phyloP scores from a whole-genome alignment of 768 basidiomycete species.

The Lanmaoa rubissima region DNA sequence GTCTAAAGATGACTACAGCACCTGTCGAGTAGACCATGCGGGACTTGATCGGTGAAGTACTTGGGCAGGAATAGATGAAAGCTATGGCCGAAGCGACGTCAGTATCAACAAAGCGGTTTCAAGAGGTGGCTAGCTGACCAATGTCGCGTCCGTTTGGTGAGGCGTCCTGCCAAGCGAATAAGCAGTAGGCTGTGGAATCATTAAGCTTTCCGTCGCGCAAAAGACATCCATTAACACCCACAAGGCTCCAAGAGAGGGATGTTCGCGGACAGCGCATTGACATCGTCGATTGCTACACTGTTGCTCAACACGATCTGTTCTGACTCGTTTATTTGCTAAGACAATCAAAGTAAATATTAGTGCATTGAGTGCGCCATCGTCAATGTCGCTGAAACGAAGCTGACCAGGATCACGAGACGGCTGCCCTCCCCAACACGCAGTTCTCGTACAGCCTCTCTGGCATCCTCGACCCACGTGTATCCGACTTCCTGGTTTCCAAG shows the following conservation, averaged over 20 bases:
- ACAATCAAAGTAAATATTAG: neutral
- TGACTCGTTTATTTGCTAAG: conserved; percentile 63
- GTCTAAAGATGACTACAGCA: conserved; percentile 51
- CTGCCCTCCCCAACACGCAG: conserved; percentile 49
- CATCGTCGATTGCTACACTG: conserved; percentile 38
- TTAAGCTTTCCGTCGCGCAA: neutral
- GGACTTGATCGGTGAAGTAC: conserved; percentile 73
- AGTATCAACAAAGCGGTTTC: neutral
- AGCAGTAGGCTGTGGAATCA: conserved; percentile 46
- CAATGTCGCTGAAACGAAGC: conserved; percentile 15
- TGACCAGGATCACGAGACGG: conserved; percentile 64
- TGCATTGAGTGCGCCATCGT: neutral
- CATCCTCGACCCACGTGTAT: conserved; percentile 65
- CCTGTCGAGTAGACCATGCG: conserved; percentile 89
- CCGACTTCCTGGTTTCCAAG: conserved; percentile 56
- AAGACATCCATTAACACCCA: conserved; percentile 18
- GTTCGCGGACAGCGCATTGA: conserved; percentile 44
- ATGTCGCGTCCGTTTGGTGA: conserved; percentile 53
- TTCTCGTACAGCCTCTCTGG: conserved; percentile 59
- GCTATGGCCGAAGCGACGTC: conserved; percentile 41
- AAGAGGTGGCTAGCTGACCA: conserved; percentile 39
- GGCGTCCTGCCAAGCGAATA: conserved; percentile 64
- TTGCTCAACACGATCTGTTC: conserved; percentile 57
- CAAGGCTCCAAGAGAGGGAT: conserved; percentile 62
- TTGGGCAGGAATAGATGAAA: conserved; percentile 92